Percentiles rank a stretch among this genome's conserved stretches.
Evolutionary conservation across 2,329 filamentous ascomycete species (phyloP).

Genomic region (Hypoxylon sp.): DNA sequence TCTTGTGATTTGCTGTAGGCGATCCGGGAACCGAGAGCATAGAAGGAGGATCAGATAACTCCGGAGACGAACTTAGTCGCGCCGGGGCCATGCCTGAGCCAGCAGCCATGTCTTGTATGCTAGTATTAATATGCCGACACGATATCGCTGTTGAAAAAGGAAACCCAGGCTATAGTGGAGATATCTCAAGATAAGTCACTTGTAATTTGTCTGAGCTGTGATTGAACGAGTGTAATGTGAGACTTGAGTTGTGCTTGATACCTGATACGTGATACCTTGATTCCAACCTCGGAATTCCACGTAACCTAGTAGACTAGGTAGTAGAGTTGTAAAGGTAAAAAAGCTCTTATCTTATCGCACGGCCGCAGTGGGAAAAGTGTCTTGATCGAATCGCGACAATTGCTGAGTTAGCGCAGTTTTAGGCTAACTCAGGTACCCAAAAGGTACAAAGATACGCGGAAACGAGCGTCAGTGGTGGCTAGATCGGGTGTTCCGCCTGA

Average conservation of each 20-base stretch:
- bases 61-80: constrained; percentile 51
- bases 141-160: background rate
- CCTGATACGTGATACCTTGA: background rate
- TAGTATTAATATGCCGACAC: background rate
- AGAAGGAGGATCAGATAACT: constrained; percentile 51
- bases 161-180: too few relatives aligned
- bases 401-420: constrained; percentile 12
- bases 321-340: background rate
- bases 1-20: constrained; percentile 43
- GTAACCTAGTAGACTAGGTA: too few relatives aligned
- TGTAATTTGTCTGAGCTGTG: background rate
- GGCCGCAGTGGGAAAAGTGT: background rate
- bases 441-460: constrained; percentile 32
- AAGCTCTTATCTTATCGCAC: background rate
- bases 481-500: constrained; percentile 20
- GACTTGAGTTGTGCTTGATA: background rate
- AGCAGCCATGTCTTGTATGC: constrained; percentile 41
- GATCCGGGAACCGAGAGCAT: constrained; percentile 50
- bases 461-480: constrained; percentile 12
- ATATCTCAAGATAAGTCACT: background rate
- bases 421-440: constrained; percentile 21
- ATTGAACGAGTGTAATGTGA: background rate
- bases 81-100: constrained; percentile 42
- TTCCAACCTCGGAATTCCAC: background rate
- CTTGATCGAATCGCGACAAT: background rate